Evolutionary conservation across 163 green algal species (phyloP), one percentile per base, ranked within the genome.

Genomic region (Scenedesmus sp.): DNA sequence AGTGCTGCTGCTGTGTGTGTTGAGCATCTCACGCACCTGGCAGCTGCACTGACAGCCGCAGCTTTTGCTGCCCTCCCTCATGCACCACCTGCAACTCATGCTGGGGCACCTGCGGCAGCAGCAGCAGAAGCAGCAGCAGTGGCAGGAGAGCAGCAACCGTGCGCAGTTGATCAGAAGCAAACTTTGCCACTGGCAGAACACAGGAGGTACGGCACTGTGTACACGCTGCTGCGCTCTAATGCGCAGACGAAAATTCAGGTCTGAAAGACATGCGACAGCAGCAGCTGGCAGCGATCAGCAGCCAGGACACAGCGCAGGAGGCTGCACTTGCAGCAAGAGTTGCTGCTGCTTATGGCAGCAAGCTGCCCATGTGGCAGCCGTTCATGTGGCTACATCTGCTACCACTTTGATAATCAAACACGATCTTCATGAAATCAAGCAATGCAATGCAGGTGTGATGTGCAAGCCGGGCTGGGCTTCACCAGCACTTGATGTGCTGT

Each of bases 1-100:
- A 76, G 10, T 23, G 46, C 23, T 86, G 81, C 54, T 18, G 8
- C 46, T 73, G 20, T 3, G 20, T 60, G 15, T 55, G 84, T 23
- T 26, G 34, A 12, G 34, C 12, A 12, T 56, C 34, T 67, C 6
- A 46, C 34, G 34, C 46, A 86, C 87, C 74, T 86, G 87, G 87
- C 87, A 91, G 54, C 20, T 91, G 76, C 23, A 91, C 87, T 18
- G 55, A 62, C 52, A 91, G 73, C 81, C 81, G 52, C 18, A 91
- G 26, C 34, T 57, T 85, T n/a, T 85, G 26, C 26, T 23, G 16
- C 3, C 56, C 54, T 2, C 55, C 87, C 18, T 91, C 87, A 13
- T 91, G 52, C 73, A 87, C 57, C 6, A 91, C 74, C 4, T 15
- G 54, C 73, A 91, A 10, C 73, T 85, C 74, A 64, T 91, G 62